These are phyloP conservation scores for Eucalyptus albens DNA, from an alignment of 345 rosid genomes.

Conservation along the genomic window DNA sequence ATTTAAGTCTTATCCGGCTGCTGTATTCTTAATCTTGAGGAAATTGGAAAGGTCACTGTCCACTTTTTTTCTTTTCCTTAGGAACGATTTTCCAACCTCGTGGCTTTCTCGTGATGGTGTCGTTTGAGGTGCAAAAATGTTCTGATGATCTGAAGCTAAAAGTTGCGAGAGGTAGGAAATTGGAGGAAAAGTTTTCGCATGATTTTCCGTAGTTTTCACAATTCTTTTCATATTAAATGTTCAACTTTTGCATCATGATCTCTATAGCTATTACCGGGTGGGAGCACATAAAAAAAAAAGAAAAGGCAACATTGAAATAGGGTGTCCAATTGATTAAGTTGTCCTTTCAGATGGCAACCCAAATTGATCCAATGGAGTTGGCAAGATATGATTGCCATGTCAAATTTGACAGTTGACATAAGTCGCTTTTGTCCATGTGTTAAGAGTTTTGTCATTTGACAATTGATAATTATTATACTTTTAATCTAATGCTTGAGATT, in stretches of 20 bases:
- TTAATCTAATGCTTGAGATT: not conserved
- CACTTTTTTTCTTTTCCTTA: not conserved
- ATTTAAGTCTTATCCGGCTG: not conserved
- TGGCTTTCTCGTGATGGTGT: not conserved
- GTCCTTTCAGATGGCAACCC: not conserved
- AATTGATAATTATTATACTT: not conserved
- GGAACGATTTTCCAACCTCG: not conserved
- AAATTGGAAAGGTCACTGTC: not conserved
- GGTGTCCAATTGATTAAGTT: not conserved
- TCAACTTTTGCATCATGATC: not conserved
- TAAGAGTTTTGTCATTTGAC: not conserved
- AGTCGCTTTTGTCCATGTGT: not conserved
- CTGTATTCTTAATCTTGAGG: not conserved
- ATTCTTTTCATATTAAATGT: not conserved
- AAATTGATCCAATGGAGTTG: not conserved
- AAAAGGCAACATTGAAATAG: not conserved
- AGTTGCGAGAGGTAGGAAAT: not conserved
- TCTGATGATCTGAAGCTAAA: not conserved
- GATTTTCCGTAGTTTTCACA: not conserved
- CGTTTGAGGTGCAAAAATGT: not conserved
- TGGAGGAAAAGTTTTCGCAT: not conserved
- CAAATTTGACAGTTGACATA: accelerated
- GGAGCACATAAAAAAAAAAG: not conserved
- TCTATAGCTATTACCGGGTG: not conserved
- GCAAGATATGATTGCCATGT: not conserved